Evolutionary conservation across 2,329 filamentous ascomycete genomes (phyloP).

Genomic region (Didymellaceae sp.): DNA sequence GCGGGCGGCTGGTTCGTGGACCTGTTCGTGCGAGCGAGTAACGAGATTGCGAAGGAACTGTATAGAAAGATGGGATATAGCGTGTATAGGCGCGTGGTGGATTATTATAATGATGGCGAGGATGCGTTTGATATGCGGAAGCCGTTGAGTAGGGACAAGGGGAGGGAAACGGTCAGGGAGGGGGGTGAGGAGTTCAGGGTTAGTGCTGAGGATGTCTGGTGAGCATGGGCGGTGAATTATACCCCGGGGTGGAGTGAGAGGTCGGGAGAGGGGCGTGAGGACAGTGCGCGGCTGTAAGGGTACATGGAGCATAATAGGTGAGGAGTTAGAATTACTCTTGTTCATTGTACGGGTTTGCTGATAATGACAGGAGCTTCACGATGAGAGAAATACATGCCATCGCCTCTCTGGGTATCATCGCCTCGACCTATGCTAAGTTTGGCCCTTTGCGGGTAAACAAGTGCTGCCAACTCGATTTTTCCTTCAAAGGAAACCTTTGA

Average conservation of each 20-base stretch:
- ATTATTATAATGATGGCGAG: slow-evolving; percentile 94
- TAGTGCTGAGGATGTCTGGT: slow-evolving; percentile 86
- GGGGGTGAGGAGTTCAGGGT: slow-evolving; percentile 83
- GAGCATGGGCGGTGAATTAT: background rate
- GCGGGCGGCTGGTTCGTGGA: slow-evolving; percentile 95
- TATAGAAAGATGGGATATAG: slow-evolving; percentile 91
- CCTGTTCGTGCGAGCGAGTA: slow-evolving; percentile 88
- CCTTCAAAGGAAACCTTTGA: too few relatives aligned
- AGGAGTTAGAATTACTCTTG: too few relatives aligned
- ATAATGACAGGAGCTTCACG: too few relatives aligned
- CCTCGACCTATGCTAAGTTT: too few relatives aligned
- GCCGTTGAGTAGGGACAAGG: slow-evolving; percentile 79
- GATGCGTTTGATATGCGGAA: slow-evolving; percentile 99
- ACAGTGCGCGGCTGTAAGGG: too few relatives aligned
- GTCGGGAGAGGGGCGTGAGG: too few relatives aligned
- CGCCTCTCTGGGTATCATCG: too few relatives aligned
- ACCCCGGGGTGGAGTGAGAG: background rate
- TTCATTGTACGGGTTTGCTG: too few relatives aligned
- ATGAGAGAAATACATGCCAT: too few relatives aligned
- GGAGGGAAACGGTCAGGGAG: slow-evolving; percentile 75
- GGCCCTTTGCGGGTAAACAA: too few relatives aligned
- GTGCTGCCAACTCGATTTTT: too few relatives aligned
- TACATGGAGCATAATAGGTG: too few relatives aligned
- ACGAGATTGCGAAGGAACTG: slow-evolving; percentile 83
- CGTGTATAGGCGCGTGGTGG: slow-evolving; percentile 85